Evolutionary conservation across 345 rosid species (phyloP), one percentile per base, ranked within the genome.

Genomic region (Salix exigua): DNA sequence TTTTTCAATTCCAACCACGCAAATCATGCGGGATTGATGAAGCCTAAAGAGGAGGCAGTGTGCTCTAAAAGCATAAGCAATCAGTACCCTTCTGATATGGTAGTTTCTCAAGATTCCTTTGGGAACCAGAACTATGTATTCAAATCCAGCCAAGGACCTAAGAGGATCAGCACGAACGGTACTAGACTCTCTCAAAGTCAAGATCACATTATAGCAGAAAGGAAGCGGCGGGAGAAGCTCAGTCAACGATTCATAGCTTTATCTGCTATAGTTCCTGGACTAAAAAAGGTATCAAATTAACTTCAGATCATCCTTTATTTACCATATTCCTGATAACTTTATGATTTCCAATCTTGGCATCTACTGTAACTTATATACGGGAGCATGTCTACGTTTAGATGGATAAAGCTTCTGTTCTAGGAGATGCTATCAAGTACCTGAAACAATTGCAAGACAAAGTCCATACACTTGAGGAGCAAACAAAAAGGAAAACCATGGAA

Each of bases 361-460:
- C 63, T 58, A 6, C 28, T 26, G 25, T 58, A 23, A n/a, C 63
- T 58, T n/a, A 58, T 23, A 9, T 58, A 35, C 63, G 26, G 31
- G 65, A 46, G 68, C 33, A 30, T 67, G 12, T 28, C 42, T 50
- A 11, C n/a, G 30, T 66, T 37, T 78, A 95, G 99, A 90, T 82
- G 96, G 99, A 95, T 80, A 95, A 95, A 79, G 96, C 94, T 83
- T 92, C 99, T 23, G 97, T 95, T 81, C 91, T 95, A 74, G 94
- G 92, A 55, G 99, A 90, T 84, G 87, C 97, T 7, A 77, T 89
- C 66, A 90, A 90, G 87, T 91, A 95, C 88, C 70, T 95, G 86
- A 92, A 95, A 68, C 87, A 87, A 64, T 89, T 95, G 76, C 97
- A 95, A 81, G 93, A 95, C 72, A 86, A 67, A 75, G 97, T 95